phyloP scores from a whole-genome alignment of 2,329 filamentous ascomycete genomes.

The Alternaria alternata region DNA sequence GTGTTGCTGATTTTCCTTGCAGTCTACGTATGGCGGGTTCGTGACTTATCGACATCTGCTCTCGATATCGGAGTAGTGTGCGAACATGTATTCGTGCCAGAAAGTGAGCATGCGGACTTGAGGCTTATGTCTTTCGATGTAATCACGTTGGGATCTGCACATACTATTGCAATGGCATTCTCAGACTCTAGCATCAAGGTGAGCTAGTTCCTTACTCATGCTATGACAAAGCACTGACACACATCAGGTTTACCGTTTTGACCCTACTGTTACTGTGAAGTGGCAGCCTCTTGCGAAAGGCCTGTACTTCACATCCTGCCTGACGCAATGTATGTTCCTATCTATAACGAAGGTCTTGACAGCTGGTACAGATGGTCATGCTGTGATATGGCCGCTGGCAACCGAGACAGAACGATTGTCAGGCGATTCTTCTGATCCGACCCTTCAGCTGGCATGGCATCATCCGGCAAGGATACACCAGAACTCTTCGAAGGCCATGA shows the following conservation, averaged over 20 bases:
- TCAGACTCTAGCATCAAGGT: constrained; percentile 83
- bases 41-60: constrained; percentile 56
- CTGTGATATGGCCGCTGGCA: constrained; percentile 67
- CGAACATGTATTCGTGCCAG: constrained; percentile 59
- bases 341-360: constrained; percentile 63
- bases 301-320: constrained; percentile 65
- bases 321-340: constrained; percentile 68
- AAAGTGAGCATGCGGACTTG: constrained; percentile 69
- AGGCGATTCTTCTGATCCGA: not conserved
- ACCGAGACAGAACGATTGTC: constrained; percentile 18
- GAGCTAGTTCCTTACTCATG: constrained; percentile 17
- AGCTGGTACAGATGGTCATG: constrained; percentile 81
- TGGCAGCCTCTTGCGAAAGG: constrained; percentile 52
- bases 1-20: not conserved
- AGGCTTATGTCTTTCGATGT: constrained; percentile 83
- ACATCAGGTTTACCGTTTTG: constrained; percentile 57
- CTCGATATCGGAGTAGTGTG: constrained; percentile 63
- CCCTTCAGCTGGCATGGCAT: constrained; percentile 42
- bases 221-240: constrained; percentile 2
- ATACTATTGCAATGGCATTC: constrained; percentile 75
- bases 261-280: constrained; percentile 22
- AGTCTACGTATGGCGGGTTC: constrained; percentile 82
- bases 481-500: constrained; percentile 74
- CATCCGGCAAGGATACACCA: constrained; percentile 68
- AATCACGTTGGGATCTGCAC: constrained; percentile 39